phyloP scores from a whole-genome alignment of 139 green algal genomes.

The Helicosporidium sp. region DNA sequence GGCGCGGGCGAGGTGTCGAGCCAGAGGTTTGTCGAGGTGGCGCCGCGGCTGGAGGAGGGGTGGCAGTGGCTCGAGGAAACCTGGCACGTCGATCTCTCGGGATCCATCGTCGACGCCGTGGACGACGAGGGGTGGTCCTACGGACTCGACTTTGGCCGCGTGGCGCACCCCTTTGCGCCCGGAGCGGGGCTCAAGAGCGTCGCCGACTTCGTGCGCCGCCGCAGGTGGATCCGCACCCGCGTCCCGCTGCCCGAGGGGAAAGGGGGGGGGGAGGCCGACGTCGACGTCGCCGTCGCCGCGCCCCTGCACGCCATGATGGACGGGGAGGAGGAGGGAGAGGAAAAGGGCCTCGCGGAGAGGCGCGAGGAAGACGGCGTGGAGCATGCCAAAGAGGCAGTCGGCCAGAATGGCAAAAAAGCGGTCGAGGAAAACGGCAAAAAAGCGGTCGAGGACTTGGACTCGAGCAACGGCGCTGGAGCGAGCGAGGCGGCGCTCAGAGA shows the following conservation, averaged over 20 bases:
- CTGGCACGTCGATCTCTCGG: constrained; percentile 51
- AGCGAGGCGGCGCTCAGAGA: too few species aligned
- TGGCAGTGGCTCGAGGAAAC: constrained; percentile 39
- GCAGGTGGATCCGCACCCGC: constrained; percentile 37
- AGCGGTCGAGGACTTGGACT: too few species aligned
- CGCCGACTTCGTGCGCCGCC: constrained; percentile 37
- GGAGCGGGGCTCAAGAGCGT: constrained; percentile 19
- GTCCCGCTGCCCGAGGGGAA: constrained; percentile 5
- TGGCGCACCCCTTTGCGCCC: constrained; percentile 19
- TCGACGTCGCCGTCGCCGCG: too few species aligned
- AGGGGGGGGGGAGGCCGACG: too few species aligned
- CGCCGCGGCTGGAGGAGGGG: constrained; percentile 7
- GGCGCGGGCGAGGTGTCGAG: neutral
- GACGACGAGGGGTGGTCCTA: constrained; percentile 61
- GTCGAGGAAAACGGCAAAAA: too few species aligned
- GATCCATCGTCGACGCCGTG: constrained; percentile 14
- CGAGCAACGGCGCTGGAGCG: too few species aligned
- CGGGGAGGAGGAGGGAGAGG: too few species aligned
- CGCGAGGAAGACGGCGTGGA: too few species aligned
- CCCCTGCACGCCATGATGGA: too few species aligned
- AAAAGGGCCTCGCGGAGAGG: too few species aligned
- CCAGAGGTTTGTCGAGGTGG: constrained; percentile 3
- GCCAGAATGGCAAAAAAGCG: too few species aligned
- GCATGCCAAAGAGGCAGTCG: too few species aligned
- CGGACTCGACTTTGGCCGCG: constrained; percentile 45